Evolutionary conservation across 2,329 filamentous ascomycete genomes (phyloP), one percentile per base, ranked within the genome.

Genomic region (Phaeoacremonium minimum): DNA sequence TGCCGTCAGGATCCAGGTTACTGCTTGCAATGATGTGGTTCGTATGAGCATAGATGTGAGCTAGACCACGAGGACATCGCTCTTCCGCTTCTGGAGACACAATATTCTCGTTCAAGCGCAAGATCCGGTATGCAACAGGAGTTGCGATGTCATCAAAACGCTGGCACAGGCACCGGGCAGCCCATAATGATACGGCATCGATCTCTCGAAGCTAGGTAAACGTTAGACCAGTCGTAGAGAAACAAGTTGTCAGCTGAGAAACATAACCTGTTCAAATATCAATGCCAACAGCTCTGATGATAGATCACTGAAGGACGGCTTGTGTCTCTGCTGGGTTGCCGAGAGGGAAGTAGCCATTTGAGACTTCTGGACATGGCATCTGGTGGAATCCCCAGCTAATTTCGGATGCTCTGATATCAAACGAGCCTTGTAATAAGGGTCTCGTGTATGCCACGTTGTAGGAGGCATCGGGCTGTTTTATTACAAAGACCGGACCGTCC

Each of bases 251-350:
- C 17, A 11, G 14, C 13, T 13, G 15, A 11, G 40, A 46, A 22
- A 26, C 22, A n/a, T n/a, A 52, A 69, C 67, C 50, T 67, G 57
- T 45, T 64, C 47, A 17, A 68, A 55, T 20, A 71, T 58, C 26
- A 69, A 49, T 35, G 52, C 46, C n/a, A 70, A 33, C 13, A 71
- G 47, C 49, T 71, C 67, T 5, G 63, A 57, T 46, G 63, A 68
- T 14, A 71, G 56, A 35, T 56, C 48, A 26, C 22, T 9, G n/a
- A 26, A 26, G 9, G 22, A n/a, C 22, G n/a, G 9, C 2, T 26
- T n/a, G n/a, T 26, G n/a, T 26, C n/a, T n/a, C n/a, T n/a, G n/a
- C n/a, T n/a, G n/a, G n/a, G n/a, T n/a, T n/a, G n/a, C n/a, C n/a
- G n/a, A n/a, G n/a, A n/a, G n/a, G n/a, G n/a, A n/a, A n/a, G n/a